Base-by-base conservation (phyloP, 768 basidiomycete species). In the Trametes cingulata region DNA sequence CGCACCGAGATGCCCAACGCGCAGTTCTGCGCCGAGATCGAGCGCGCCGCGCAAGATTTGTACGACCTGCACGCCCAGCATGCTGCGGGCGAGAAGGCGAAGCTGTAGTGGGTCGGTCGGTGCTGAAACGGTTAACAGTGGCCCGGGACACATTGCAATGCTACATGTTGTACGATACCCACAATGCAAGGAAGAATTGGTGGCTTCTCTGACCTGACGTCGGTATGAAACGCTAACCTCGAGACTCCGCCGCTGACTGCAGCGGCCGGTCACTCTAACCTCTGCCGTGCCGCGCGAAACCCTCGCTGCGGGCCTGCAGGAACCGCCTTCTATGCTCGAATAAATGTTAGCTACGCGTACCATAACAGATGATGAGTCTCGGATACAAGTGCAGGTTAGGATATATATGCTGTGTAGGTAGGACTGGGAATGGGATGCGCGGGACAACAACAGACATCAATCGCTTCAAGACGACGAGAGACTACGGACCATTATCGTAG, bases 1-100 rank as follows among this genome's bases (percentile, higher is more conserved):
- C 82, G 91, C 56, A 90, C 78, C 65, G 90, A 88, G 73, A 90
- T 89, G 89, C 92, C 85, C 36, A 92, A 94, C 69, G 78, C 78
- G 13, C 74, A 81, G 68, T 93, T 97, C 66, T 79, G 84, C 43
- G 71, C 84, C 55, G 92, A 93, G 69, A 85, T 97, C 55, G 70
- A 67, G 62, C 77, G 71, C 36, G 86, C 87, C 0, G 80, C 85
- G 0, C 79, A 85, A 35, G 94, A 97, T 67, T 53, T 97, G 40
- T 85, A 86, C 66, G 74, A 72, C n/a, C 75, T 97, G 37, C 61
- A 66, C 39, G 58, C 61, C 6, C 46, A 47, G 33, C 49, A 55
- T 20, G 20, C 29, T 1, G 27, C 35, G 0, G 15, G 15, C 13
- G 45, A 20, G n/a, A 61, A 60, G 60, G 29, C 61, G 49, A 58